These are phyloP conservation scores for Raddia distichophylla DNA, from an alignment of 176 grass and related monocot species.

Conservation along the genomic window DNA sequence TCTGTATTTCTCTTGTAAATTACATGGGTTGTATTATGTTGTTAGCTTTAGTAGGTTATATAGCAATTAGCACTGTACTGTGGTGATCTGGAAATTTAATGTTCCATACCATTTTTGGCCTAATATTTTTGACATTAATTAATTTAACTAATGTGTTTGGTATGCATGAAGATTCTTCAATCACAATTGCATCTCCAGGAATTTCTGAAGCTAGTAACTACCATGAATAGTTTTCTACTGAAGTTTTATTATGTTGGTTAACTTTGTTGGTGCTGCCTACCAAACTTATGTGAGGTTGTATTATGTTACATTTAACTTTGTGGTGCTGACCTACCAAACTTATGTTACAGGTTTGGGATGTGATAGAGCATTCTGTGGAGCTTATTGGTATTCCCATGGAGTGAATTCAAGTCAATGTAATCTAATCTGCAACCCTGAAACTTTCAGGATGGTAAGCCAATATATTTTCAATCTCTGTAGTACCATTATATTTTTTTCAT, in stretches of 20 bases:
- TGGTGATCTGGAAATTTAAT: constrained; percentile 5
- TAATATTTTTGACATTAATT: constrained; percentile 25
- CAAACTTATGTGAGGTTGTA: too few relatives aligned
- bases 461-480: not conserved
- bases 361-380: constrained; percentile 73
- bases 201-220: not conserved
- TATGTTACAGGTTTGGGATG: constrained; percentile 75
- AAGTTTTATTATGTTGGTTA: constrained; percentile 15
- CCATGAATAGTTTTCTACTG: constrained; percentile 6
- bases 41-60: constrained; percentile 5
- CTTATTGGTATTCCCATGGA: constrained; percentile 87
- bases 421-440: constrained; percentile 71
- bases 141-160: constrained; percentile 14
- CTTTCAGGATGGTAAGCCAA: constrained; percentile 67
- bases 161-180: not conserved
- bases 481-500: not conserved
- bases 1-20: constrained; percentile 13
- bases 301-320: too few relatives aligned
- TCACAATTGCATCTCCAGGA: not conserved
- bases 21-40: not conserved
- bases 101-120: constrained; percentile 14
- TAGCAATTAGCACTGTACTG: constrained; percentile 16
- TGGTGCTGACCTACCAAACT: constrained; percentile 10
- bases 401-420: constrained; percentile 70
- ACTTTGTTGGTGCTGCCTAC: not conserved